Evolutionary conservation across 2,329 filamentous ascomycete genomes (phyloP).

Genomic region (Cercospora zeina): DNA sequence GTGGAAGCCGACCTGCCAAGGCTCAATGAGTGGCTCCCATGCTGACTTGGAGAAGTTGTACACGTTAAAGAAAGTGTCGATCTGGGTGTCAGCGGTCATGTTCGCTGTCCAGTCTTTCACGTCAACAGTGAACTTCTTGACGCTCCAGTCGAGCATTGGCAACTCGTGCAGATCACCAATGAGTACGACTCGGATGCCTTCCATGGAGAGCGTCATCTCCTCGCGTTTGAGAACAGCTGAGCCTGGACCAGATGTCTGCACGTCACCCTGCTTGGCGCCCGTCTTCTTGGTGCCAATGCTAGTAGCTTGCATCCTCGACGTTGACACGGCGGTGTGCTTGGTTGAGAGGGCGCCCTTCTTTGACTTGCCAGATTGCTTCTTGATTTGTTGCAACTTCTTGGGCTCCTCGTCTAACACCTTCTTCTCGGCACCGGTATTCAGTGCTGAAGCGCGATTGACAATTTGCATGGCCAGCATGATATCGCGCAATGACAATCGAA

Average conservation of each 20-base stretch:
- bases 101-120: slow-evolving; percentile 89
- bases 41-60: slow-evolving; percentile 99
- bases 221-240: slow-evolving; percentile 66
- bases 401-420: slow-evolving; percentile 56
- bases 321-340: slow-evolving; percentile 51
- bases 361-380: slow-evolving; percentile 38
- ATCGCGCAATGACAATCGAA: slow-evolving; percentile 87
- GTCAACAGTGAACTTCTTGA: slow-evolving; percentile 83
- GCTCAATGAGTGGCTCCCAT: slow-evolving; percentile 95
- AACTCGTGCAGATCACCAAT: slow-evolving; percentile 96
- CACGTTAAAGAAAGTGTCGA: slow-evolving; percentile 92
- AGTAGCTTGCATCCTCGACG: slow-evolving; percentile 48
- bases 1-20: slow-evolving; percentile 92
- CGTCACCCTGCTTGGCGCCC: slow-evolving; percentile 49
- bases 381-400: slow-evolving; percentile 57
- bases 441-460: slow-evolving; percentile 82
- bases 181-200: slow-evolving; percentile 86
- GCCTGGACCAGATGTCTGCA: slow-evolving; percentile 42
- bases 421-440: slow-evolving; percentile 60
- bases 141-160: slow-evolving; percentile 87
- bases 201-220: slow-evolving; percentile 79
- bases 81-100: slow-evolving; percentile 81
- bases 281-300: slow-evolving; percentile 52
- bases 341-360: slow-evolving; percentile 44
- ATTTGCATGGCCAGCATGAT: slow-evolving; percentile 94